Evolutionary conservation across 2,329 filamentous ascomycete genomes (phyloP), one percentile per base, ranked within the genome.

Genomic region (Hypoxylon sp.): DNA sequence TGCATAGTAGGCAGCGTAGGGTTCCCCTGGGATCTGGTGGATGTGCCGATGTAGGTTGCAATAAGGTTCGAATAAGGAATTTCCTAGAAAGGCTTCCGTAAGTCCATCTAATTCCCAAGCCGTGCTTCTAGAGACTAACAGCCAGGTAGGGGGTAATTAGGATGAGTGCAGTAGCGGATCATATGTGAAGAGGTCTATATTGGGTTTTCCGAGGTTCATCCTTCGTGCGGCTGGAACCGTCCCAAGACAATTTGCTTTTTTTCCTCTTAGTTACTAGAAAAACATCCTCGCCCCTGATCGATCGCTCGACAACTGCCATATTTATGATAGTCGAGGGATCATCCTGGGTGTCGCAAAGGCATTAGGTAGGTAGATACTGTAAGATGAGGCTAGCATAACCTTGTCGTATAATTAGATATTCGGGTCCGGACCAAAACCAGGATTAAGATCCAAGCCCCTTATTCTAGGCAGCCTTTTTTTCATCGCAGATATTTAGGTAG

Each of bases 171-270:
- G 17, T 11, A 43, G 29, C 17, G 20, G 20, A n/a, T 29, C 9
- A 23, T 20, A 8, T 11, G 13, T 23, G 27, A 23, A 23, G 3
- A 21, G 13, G 11, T 30, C 23, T 26, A 23, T 5, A 27, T 20
- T 16, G 25, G 20, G 15, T 8, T 27, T 21, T n/a, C 23, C 12
- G 13, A 5, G 34, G 32, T 15, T 32, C 31, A 29, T 36, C 47
- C 32, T 26, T 44, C 40, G 47, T 58, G 55, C 51, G 55, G 55
- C 55, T 58, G 55, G 55, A 40, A 50, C 45, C 40, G 35, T n/a
- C 37, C 43, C 37, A 35, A 55, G 45, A 42, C 37, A 40, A 31
- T 38, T 35, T 34, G 38, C n/a, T 48, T 43, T 26, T 42, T 40
- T 25, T 34, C 27, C 25, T 51, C n/a, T 20, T 26, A 13, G 38